Base-by-base conservation (phyloP, 805 yeast genomes). In the Candida succiphila region DNA sequence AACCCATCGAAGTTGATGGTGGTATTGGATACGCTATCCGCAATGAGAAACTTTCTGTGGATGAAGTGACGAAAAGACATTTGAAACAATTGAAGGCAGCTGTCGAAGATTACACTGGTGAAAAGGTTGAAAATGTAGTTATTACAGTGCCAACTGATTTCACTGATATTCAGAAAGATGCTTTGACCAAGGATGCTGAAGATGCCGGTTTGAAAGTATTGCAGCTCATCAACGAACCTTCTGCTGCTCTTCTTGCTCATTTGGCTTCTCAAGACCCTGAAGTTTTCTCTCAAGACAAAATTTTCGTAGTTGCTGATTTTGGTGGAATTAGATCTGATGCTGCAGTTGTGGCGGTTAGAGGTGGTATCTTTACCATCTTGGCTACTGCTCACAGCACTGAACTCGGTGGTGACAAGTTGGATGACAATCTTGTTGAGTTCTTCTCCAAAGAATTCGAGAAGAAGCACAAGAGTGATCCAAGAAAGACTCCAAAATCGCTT, bases 321-420 rank as follows among this genome's bases (percentile, higher is more conserved):
- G 98, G 98, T 58, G 96, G 95, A 54, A 71, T 87, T 47, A 75
- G 97, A 63, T 79, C 95, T 27, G 97, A 92, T 55, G 96, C 88
- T 41, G 95, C 97, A 38, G 88, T 92, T 33, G 66, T 92, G 49
- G 78, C 96, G 27, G 83, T 80, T 34, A 78, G 96, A 67, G 95
- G 95, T 43, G 98, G 98, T 51, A 74, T 92, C 45, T 70, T 84
- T 63, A 89, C 98, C 36, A 67, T 86, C 30, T 68, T 92, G 47
- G 80, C 94, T 39, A 85, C 96, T 44, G 75, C 76, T 38, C 95
- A 87, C 53, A 82, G 84, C 56, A 67, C 66, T 47, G 76, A 72
- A 35, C 72, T 92, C 40, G 97, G 97, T 52, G 98, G 98, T 58
- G 81, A 76, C 48, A 66, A 75, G 54, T 69, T 92, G 49, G 98